A percentile compares a stretch with the other conserved stretches of the same genome.
Evolutionary conservation across 2,329 filamentous ascomycete genomes (phyloP).

Genomic region (Verticillium isaacii): DNA sequence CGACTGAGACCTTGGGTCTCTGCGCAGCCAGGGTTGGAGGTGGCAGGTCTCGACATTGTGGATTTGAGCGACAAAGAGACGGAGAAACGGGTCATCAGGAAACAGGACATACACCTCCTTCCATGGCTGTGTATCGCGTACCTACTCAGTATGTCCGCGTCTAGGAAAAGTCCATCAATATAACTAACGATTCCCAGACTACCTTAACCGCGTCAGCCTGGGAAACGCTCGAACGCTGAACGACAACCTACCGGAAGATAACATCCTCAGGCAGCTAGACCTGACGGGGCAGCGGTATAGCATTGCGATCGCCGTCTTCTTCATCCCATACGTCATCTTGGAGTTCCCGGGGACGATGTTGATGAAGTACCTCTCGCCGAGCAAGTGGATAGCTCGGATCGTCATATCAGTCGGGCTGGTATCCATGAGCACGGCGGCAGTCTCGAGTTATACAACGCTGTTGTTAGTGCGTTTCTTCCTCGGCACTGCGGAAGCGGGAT

Average conservation of each 20-base stretch:
- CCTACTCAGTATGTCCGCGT: slow-evolving; percentile 16
- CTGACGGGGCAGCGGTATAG: slow-evolving; percentile 21
- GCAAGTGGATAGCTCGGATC: slow-evolving; percentile 25
- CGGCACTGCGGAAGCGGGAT: slow-evolving; percentile 44
- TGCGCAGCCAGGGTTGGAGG: slow-evolving; percentile 19
- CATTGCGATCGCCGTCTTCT: slow-evolving; percentile 19
- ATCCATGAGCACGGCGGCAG: slow-evolving; percentile 40
- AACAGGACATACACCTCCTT: slow-evolving; percentile 22
- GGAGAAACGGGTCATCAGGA: slow-evolving; percentile 22
- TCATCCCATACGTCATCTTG: slow-evolving; percentile 19
- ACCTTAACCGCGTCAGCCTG: slow-evolving; percentile 22
- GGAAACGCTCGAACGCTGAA: slow-evolving; percentile 23
- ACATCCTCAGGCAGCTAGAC: slow-evolving; percentile 20
- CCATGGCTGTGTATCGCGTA: slow-evolving; percentile 24
- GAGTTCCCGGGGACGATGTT: slow-evolving; percentile 24
- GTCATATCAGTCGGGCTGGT: slow-evolving; percentile 44
- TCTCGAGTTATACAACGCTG: slow-evolving; percentile 39
- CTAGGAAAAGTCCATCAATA: background rate
- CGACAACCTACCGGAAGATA: slow-evolving; percentile 22
- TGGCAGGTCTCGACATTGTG: slow-evolving; percentile 20
- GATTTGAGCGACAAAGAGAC: slow-evolving; percentile 22
- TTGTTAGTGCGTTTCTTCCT: slow-evolving; percentile 42
- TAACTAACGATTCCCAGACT: background rate
- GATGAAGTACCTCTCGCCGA: slow-evolving; percentile 24
- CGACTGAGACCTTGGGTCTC: background rate